These are phyloP conservation scores for Trypanosoma congolense DNA, from an alignment of 208 protist species.

Conservation along the genomic window DNA sequence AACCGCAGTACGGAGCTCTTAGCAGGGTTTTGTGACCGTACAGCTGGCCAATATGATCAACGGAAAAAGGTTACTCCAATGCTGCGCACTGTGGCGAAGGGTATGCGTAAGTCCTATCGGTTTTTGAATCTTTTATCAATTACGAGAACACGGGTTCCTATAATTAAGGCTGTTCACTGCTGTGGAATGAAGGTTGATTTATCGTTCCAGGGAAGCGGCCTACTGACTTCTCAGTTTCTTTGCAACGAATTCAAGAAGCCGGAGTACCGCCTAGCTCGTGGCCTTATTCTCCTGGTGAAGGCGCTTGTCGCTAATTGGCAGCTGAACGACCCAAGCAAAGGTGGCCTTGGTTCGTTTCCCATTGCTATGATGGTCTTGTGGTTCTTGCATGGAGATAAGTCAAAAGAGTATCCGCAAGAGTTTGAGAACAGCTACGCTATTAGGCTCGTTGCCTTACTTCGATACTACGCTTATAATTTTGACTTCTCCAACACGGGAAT, in stretches of 20 bases:
- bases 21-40: not conserved
- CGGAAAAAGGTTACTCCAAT: slow-evolving; percentile 16
- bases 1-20: not conserved
- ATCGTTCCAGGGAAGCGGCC: slow-evolving; percentile 64
- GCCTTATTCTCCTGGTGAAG: slow-evolving; percentile 77
- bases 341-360: slow-evolving; percentile 83
- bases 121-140: slow-evolving; percentile 49
- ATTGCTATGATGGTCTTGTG: slow-evolving; percentile 77
- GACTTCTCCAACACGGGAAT: slow-evolving; percentile 48
- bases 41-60: slow-evolving; percentile 13
- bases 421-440: slow-evolving; percentile 41
- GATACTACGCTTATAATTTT: slow-evolving; percentile 71
- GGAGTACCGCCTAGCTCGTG: slow-evolving; percentile 59
- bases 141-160: slow-evolving; percentile 67
- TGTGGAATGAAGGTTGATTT: slow-evolving; percentile 56
- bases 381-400: slow-evolving; percentile 56
- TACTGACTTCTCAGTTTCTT: slow-evolving; percentile 57
- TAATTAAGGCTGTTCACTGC: slow-evolving; percentile 70
- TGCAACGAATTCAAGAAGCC: slow-evolving; percentile 53
- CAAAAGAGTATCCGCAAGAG: slow-evolving; percentile 26
- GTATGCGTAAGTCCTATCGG: slow-evolving; percentile 26
- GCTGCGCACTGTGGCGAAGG: slow-evolving; percentile 40
- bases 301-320: slow-evolving; percentile 41
- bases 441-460: slow-evolving; percentile 64
- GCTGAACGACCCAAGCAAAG: slow-evolving; percentile 72